Evolutionary conservation across 306 rosid genomes (phyloP), one percentile per base, ranked within the genome.

Genomic region (Prunus mira): DNA sequence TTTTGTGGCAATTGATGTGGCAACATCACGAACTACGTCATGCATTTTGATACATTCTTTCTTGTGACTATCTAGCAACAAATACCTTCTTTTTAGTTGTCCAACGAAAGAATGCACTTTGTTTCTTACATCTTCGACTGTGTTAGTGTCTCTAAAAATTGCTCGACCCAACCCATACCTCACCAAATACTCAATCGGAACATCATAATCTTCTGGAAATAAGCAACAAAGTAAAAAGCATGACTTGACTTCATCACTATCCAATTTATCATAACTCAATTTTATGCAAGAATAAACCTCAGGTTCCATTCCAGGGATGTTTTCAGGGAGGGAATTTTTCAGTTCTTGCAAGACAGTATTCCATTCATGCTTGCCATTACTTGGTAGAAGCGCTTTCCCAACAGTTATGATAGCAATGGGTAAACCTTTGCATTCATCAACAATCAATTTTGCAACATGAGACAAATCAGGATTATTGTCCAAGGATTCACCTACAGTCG

Each of bases 391-490:
- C 0, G 81, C 77, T 27, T 25, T 80, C 34, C 57, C 87, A 18
- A 83, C 47, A 0, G 78, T 78, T 14, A 74, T 84, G 46, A 86
- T 66, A 0, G 86, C 84, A 73, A 79, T 10, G 5, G 88, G 88
- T 70, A 85, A 69, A 4, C 78, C 72, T 13, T 68, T 79, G 63
- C 88, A 85, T 73, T 85, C 82, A 0, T 49, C 3, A 20, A 78
- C 80, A 54, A 85, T 67, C 25, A 75, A 41, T 19, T 12, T 20
- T 19, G 80, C 83, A 5, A 81, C 62, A 11, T 5, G 18, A 0
- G 24, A 5, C 3, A 66, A 51, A 19, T 15, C 28, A 1, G 9
- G 68, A 24, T 69, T 3, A 38, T 38, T 38, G n/a, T 69, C 51
- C 2, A n/a, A 20, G 45, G 27, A 15, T 9, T 30, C 73, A 13